Evolutionary conservation across 2,329 filamentous ascomycete species (phyloP).

Genomic region (Beauveria brongniartii): DNA sequence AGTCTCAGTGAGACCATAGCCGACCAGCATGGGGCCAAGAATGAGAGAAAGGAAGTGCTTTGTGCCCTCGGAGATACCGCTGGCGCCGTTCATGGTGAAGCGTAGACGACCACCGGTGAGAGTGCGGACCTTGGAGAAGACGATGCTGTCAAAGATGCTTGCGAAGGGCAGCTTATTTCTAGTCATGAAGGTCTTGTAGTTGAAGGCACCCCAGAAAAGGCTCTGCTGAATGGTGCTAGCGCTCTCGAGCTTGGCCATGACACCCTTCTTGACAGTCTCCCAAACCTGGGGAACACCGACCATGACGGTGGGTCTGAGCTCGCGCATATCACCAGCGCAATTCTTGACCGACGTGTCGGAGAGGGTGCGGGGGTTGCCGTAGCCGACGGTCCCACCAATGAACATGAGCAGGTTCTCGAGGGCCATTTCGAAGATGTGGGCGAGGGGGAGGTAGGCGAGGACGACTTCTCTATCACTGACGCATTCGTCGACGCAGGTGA

Average conservation of each 20-base stretch:
- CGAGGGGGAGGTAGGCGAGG: conserved; percentile 85
- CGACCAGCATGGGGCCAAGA: conserved; percentile 86
- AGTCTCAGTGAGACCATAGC: conserved; percentile 94
- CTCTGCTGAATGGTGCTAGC: conserved; percentile 62
- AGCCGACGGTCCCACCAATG: conserved; percentile 87
- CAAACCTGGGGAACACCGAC: conserved; percentile 94
- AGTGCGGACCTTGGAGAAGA: conserved; percentile 88
- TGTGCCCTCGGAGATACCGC: conserved; percentile 80
- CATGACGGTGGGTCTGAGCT: conserved; percentile 81
- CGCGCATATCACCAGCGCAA: conserved; percentile 87
- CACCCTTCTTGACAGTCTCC: conserved; percentile 96
- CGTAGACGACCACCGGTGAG: conserved; percentile 82
- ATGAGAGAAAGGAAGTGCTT: conserved; percentile 86
- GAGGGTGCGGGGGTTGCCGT: conserved; percentile 83
- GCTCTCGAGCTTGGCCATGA: conserved; percentile 68
- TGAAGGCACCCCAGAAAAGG: conserved; percentile 65
- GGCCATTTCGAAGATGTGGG: conserved; percentile 93
- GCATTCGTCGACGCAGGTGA: conserved; percentile 67
- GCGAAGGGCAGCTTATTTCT: conserved; percentile 55
- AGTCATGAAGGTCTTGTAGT: conserved; percentile 52
- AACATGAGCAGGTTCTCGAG: conserved; percentile 87
- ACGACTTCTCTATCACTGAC: conserved; percentile 71
- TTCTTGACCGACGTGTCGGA: conserved; percentile 81
- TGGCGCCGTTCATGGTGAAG: conserved; percentile 90
- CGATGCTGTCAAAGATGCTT: conserved; percentile 65